Base-by-base conservation (phyloP, 2,329 filamentous ascomycete genomes). In the Botrytis medusae region DNA sequence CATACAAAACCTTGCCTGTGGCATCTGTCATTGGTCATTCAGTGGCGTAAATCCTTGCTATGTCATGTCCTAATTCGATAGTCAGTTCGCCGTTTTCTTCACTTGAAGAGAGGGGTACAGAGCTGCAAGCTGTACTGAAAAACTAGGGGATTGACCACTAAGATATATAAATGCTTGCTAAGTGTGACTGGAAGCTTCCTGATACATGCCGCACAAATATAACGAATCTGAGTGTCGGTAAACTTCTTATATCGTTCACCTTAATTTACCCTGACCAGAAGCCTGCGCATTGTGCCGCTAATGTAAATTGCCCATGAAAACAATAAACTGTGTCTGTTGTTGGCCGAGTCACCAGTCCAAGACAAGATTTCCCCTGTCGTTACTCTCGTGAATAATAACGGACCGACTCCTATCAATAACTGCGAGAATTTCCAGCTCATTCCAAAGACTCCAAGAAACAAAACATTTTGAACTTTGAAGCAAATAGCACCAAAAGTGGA, bases 241-340 rank as follows among this genome's bases (percentile, higher is more conserved):
- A 72, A 54, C 71, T n/a, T 69, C 51, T 69, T 32, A n/a, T 60
- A 48, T 57, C 64, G 29, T 46, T 32, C 32, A 46, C 40, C 40
- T 69, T 44, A 32, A 69, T 72, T 72, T 69, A 69, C 54, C 65
- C 42, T 60, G 63, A 62, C 34, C 51, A 48, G 57, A 61, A 61
- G 71, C 65, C 63, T 72, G 71, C 71, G 61, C 14, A 34, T 40
- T 62, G 42, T 62, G 12, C 75, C 72, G 74, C 75, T 75, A 54
- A 65, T 67, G 73, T 75, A 72, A 67, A 73, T 76, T 75, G 69
- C 68, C 71, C 71, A 73, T 72, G 40, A 72, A 74, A 74, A 63
- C 71, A 51, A 71, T 74, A 69, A 73, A 44, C 46, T 51, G 72
- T 74, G 34, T 59, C n/a, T 44, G 14, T 57, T 57, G 60, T 72